A percentile compares a stretch with the other conserved stretches of the same genome.
phyloP scores from a whole-genome alignment of 2,329 filamentous ascomycete genomes.

The Botrytis paeoniae region DNA sequence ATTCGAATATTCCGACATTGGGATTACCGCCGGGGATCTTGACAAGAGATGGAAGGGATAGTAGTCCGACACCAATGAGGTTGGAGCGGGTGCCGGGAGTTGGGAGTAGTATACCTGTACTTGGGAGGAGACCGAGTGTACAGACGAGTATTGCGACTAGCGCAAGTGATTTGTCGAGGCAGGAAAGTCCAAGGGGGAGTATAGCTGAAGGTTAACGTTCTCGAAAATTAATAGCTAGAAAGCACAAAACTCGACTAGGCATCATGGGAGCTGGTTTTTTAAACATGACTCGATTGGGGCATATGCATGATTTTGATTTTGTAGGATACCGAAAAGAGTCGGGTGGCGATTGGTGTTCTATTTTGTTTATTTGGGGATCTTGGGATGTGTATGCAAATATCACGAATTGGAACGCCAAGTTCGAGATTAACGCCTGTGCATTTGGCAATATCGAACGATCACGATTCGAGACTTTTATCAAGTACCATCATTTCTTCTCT shows the following conservation, averaged over 20 bases:
- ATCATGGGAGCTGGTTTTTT: background rate
- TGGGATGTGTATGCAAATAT: background rate
- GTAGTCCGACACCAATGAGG: conserved; percentile 35
- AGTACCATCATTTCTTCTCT: background rate
- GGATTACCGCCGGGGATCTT: conserved; percentile 57
- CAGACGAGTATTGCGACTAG: conserved; percentile 22
- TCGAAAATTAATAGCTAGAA: no score
- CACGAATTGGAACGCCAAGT: background rate
- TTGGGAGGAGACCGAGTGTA: conserved; percentile 29
- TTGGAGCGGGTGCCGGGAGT: conserved; percentile 28
- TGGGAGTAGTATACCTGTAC: conserved; percentile 22
- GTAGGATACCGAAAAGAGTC: background rate
- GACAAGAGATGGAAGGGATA: conserved; percentile 32
- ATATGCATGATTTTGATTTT: background rate
- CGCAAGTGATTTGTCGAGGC: conserved; percentile 10
- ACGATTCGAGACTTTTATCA: background rate
- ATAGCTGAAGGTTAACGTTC: conserved; percentile 23
- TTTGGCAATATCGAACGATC: background rate
- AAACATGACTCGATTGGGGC: background rate
- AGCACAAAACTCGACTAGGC: no score
- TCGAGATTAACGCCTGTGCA: background rate
- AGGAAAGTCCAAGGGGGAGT: conserved; percentile 31
- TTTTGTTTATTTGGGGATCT: background rate
- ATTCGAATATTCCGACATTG: conserved; percentile 57
- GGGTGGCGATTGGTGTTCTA: background rate